Evolutionary conservation across 176 grass and related monocot genomes (phyloP).

Genomic region (Oryza officinalis): DNA sequence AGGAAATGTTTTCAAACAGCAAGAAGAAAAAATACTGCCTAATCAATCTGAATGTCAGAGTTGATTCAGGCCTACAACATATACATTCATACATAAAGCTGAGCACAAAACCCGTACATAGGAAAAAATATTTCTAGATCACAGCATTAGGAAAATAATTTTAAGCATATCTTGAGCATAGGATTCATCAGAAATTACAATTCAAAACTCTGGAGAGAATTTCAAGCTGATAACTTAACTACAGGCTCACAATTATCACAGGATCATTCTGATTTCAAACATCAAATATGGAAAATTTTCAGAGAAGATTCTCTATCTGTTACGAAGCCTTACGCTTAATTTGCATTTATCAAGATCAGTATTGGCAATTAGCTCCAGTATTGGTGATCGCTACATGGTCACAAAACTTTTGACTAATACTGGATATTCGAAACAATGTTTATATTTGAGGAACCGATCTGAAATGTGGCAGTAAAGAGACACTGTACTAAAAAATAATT

Average conservation of each 20-base stretch:
- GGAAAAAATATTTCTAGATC: not conserved
- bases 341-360: not conserved
- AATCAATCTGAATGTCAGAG: slow-evolving; percentile 80
- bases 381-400: not conserved
- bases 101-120: slow-evolving; percentile 54
- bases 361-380: not conserved
- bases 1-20: not conserved
- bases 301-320: slow-evolving; percentile 59
- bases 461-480: too few species aligned
- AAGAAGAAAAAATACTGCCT: slow-evolving; percentile 38
- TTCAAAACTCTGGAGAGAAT: not conserved
- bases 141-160: not conserved
- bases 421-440: too few species aligned
- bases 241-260: slow-evolving; percentile 13
- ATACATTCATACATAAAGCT: slow-evolving; percentile 85
- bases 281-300: not conserved
- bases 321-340: slow-evolving; percentile 5
- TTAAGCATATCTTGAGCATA: too few species aligned
- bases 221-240: slow-evolving; percentile 10
- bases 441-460: too few species aligned
- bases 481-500: too few species aligned
- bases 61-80: slow-evolving; percentile 83
- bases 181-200: too few species aligned
- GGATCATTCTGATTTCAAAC: too few species aligned
- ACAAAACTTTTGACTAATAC: not conserved